These are phyloP conservation scores for Xylariomycetidae sp. DNA, from an alignment of 2,329 filamentous ascomycete genomes.

Conservation along the genomic window DNA sequence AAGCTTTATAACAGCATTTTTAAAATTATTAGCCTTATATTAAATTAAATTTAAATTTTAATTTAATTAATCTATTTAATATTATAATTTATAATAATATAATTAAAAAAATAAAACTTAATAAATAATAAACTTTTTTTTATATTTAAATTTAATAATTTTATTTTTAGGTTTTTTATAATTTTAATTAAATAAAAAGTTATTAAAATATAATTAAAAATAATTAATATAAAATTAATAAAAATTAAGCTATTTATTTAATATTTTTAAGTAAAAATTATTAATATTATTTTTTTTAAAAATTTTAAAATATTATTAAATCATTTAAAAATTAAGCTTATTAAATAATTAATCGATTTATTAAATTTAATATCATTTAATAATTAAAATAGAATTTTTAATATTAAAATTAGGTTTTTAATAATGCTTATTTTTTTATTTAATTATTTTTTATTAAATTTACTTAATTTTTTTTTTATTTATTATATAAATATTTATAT, in stretches of 20 bases:
- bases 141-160: conserved; percentile 4
- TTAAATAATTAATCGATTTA: neutral
- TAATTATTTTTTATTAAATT: neutral
- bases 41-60: no score
- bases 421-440: neutral
- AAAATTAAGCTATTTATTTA: neutral
- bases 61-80: no score
- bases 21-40: no score
- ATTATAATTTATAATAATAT: conserved; percentile 2
- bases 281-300: conserved; percentile 3
- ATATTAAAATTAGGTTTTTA: neutral
- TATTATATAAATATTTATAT: conserved; percentile 1
- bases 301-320: neutral
- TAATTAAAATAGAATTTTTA: neutral
- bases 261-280: neutral
- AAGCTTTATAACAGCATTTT: no score
- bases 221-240: neutral
- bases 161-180: neutral
- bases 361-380: conserved; percentile 1
- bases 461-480: neutral
- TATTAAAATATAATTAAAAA: neutral
- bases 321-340: no score
- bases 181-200: conserved; percentile 2
- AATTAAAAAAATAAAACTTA: conserved; percentile 1
- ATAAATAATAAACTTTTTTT: conserved; percentile 1